Evolutionary conservation across 2,329 filamentous ascomycete genomes (phyloP).

Genomic region (Ceratocystis eucalypticola): DNA sequence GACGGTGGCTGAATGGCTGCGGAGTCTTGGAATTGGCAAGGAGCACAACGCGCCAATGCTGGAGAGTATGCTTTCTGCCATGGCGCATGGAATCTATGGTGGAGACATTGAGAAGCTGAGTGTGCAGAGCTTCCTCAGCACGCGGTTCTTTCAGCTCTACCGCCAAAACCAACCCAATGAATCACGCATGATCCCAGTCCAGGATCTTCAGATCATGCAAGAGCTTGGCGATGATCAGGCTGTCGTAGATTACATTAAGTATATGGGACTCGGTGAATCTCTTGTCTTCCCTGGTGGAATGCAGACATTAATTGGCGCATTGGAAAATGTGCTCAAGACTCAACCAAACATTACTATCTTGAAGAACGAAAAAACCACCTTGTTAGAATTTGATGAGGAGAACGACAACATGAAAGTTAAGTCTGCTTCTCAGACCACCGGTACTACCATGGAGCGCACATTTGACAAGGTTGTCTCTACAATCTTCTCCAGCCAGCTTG

Average conservation of each 20-base stretch:
- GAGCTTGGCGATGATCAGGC: constrained; percentile 25
- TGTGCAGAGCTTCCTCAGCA: constrained; percentile 43
- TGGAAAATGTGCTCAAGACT: constrained; percentile 11
- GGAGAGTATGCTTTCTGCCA: constrained; percentile 62
- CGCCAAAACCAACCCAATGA: constrained; percentile 18
- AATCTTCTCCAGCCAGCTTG: constrained; percentile 38
- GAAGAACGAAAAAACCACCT: constrained; percentile 21
- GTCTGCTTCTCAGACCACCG: not conserved
- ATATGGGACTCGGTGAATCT: constrained; percentile 18
- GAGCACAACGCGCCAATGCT: constrained; percentile 30
- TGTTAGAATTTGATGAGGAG: not conserved
- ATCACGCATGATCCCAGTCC: constrained; percentile 23
- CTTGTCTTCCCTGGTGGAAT: constrained; percentile 38
- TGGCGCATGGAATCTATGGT: constrained; percentile 81
- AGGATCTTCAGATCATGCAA: constrained; percentile 25
- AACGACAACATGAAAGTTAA: constrained; percentile 1
- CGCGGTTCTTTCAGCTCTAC: constrained; percentile 29
- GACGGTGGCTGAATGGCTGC: constrained; percentile 29
- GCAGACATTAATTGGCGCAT: constrained; percentile 40
- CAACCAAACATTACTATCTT: constrained; percentile 15
- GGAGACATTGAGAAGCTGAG: constrained; percentile 76
- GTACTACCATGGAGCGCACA: not conserved
- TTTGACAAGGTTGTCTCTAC: constrained; percentile 53
- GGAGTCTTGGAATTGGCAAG: constrained; percentile 20
- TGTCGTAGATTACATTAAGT: constrained; percentile 18